Percentiles rank a stretch among this genome's conserved stretches.
Evolutionary conservation across 352 stramenopile species (phyloP).

Genomic region (Phytopythium litorale): DNA sequence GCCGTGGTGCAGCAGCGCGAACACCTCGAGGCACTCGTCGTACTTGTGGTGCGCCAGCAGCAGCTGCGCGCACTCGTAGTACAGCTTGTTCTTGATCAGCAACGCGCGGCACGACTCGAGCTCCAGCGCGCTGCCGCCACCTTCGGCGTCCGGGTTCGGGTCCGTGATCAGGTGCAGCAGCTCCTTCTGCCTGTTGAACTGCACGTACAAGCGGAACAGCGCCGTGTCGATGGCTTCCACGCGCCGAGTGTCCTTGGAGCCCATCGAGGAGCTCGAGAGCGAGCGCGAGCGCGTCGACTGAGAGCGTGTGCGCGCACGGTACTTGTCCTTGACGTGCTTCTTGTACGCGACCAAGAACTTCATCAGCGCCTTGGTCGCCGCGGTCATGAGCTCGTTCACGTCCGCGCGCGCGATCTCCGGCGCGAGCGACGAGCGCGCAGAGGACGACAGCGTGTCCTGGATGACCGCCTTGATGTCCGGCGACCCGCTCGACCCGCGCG

Average conservation of each 20-base stretch:
- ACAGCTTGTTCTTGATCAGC: conserved; percentile 70
- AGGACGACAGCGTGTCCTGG: conserved; percentile 43
- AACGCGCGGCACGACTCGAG: conserved; percentile 62
- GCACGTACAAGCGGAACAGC: conserved; percentile 75
- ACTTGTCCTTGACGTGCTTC: conserved; percentile 78
- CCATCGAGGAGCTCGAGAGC: conserved; percentile 21
- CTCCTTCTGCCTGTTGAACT: conserved; percentile 79
- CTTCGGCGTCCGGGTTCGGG: conserved; percentile 47
- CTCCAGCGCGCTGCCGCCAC: conserved; percentile 54
- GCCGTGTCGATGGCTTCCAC: conserved; percentile 84
- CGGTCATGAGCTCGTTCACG: conserved; percentile 44
- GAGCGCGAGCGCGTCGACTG: conserved; percentile 36
- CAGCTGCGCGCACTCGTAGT: conserved; percentile 75
- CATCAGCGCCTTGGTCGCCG: conserved; percentile 67
- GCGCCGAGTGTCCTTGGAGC: conserved; percentile 69
- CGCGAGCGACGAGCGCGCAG: conserved; percentile 31
- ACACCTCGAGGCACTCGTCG: conserved; percentile 79
- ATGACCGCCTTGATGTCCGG: conserved; percentile 81
- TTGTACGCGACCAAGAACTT: conserved; percentile 83
- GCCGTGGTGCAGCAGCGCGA: conserved; percentile 67
- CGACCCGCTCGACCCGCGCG: conserved; percentile 61
- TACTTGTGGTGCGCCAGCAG: conserved; percentile 64
- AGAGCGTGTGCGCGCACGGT: conserved; percentile 28
- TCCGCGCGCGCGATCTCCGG: conserved; percentile 63
- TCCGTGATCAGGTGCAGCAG: conserved; percentile 73